Percentiles rank a stretch among this genome's conserved stretches.
phyloP scores from a whole-genome alignment of 129 eudicot species.

The Lonicera japonica region DNA sequence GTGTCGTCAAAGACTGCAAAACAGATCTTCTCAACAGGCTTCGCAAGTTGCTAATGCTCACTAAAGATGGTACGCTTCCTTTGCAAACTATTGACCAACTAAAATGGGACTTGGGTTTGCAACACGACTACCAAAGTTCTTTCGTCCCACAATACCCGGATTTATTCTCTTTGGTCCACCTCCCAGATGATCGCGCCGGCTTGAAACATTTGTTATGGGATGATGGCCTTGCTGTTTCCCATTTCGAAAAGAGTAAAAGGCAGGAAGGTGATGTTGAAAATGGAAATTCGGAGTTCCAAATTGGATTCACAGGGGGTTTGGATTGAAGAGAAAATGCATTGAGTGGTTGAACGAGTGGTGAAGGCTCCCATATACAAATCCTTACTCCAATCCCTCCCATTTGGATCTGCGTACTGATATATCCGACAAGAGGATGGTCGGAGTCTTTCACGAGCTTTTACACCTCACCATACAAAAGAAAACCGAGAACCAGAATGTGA shows the following conservation, averaged over 20 bases:
- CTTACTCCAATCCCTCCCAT: conserved; percentile 87
- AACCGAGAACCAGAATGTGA: too few relatives aligned
- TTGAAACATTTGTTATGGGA: conserved; percentile 70
- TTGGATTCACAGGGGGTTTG: too few relatives aligned
- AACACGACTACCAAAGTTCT: too few relatives aligned
- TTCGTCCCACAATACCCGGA: too few relatives aligned
- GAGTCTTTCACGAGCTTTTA: conserved; percentile 71
- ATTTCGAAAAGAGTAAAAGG: conserved; percentile 46
- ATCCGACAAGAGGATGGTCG: conserved; percentile 81
- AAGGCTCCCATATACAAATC: conserved; percentile 72
- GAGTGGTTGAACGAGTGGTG: conserved; percentile 76
- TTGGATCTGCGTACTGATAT: conserved; percentile 65
- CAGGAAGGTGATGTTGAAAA: too few relatives aligned
- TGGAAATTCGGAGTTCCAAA: too few relatives aligned
- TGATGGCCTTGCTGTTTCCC: conserved; percentile 49
- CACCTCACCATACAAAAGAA: too few relatives aligned
- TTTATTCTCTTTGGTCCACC: conserved; percentile 56
- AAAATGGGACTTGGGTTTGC: too few relatives aligned
- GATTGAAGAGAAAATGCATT: too few relatives aligned
- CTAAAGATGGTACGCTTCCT: too few relatives aligned
- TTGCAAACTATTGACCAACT: too few relatives aligned
- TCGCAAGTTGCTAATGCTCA: conserved; percentile 40
- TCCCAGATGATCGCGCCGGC: conserved; percentile 46
- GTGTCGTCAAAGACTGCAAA: too few relatives aligned
- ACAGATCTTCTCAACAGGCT: conserved; percentile 41